Evolutionary conservation across 2,329 filamentous ascomycete genomes (phyloP).

Genomic region (Thermoascus crustaceus): DNA sequence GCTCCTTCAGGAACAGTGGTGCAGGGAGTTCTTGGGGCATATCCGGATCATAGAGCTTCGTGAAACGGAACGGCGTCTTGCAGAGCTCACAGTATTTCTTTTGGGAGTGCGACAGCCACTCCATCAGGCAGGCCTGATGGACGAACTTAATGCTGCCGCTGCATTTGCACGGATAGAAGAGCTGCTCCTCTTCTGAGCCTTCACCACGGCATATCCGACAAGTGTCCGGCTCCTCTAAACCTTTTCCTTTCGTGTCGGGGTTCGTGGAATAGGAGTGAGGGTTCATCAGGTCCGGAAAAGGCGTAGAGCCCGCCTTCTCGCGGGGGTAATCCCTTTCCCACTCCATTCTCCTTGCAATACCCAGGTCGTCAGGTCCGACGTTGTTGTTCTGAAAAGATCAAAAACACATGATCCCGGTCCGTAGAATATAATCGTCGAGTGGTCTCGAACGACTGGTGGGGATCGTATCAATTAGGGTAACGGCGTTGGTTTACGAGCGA

Average conservation of each 20-base stretch:
- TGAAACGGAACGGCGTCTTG: slow-evolving; percentile 97
- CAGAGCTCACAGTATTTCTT: slow-evolving; percentile 99
- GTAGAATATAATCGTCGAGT: too few species aligned
- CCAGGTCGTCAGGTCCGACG: not conserved
- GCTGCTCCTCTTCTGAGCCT: slow-evolving; percentile 68
- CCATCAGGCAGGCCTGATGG: slow-evolving; percentile 96
- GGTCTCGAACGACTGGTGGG: slow-evolving; percentile 1
- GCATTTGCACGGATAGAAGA: slow-evolving; percentile 98
- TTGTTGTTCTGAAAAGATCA: too few species aligned
- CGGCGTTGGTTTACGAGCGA: too few species aligned
- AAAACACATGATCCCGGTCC: too few species aligned
- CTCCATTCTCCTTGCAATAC: slow-evolving; percentile 18
- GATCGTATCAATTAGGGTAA: slow-evolving; percentile 2
- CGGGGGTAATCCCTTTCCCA: slow-evolving; percentile 15
- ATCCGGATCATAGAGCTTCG: slow-evolving; percentile 87
- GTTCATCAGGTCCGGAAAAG: slow-evolving; percentile 49
- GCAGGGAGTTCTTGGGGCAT: slow-evolving; percentile 83
- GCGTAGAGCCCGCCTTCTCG: slow-evolving; percentile 12
- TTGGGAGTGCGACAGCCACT: slow-evolving; percentile 96
- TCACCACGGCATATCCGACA: slow-evolving; percentile 96
- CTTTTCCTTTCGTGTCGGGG: slow-evolving; percentile 27
- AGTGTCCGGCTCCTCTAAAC: slow-evolving; percentile 59
- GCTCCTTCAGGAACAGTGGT: slow-evolving; percentile 71
- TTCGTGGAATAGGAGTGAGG: slow-evolving; percentile 44
- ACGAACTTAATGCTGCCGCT: slow-evolving; percentile 98